Evolutionary conservation across 208 protist species (phyloP), one percentile per base, ranked within the genome.

Genomic region (Angomonas ambiguus): DNA sequence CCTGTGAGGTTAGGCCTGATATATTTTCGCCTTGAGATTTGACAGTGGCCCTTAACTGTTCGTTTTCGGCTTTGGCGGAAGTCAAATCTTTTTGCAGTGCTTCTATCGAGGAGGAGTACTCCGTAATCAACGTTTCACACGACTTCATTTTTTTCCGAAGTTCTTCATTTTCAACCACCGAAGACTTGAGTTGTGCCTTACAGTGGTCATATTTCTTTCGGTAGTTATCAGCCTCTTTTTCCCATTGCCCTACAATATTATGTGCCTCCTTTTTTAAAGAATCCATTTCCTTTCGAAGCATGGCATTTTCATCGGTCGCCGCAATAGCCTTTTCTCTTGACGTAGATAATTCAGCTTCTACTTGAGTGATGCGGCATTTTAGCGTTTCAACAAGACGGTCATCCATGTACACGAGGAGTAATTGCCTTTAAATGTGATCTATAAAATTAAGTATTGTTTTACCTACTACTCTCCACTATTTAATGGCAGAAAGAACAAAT

Each of bases 191-290:
- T 45, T 74, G 72, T 20, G 20, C 3, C 28, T 33, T n/a, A 31
- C 24, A 32, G 28, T 24, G 3, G 2, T 62, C 30, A 18, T 62
- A 30, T 42, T 62, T 62, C 32, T 51, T 66, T 3, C 79, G 76
- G 18, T 86, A 57, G 25, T 88, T 83, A 11, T 48, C 61, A 5
- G 78, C 71, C 51, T 83, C 84, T 13, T 74, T 71, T 48, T 83
- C 74, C 87, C 84, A 94, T 69, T 94, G 84, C 2, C 74, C 65
- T 32, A 93, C 83, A 33, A 93, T 78, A 16, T 83, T 74, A 67
- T 89, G 82, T 4, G 84, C 83, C 62, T 93, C 84, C 2, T 65
- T 62, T n/a, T 80, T 81, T 27, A 91, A 66, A 2, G 71, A 53
- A 1, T 83, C 67, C 57, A 82, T 83, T 31, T 88, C 76, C 45